These are phyloP conservation scores for Mycena haematopus DNA, from an alignment of 768 basidiomycete genomes.

Conservation along the genomic window DNA sequence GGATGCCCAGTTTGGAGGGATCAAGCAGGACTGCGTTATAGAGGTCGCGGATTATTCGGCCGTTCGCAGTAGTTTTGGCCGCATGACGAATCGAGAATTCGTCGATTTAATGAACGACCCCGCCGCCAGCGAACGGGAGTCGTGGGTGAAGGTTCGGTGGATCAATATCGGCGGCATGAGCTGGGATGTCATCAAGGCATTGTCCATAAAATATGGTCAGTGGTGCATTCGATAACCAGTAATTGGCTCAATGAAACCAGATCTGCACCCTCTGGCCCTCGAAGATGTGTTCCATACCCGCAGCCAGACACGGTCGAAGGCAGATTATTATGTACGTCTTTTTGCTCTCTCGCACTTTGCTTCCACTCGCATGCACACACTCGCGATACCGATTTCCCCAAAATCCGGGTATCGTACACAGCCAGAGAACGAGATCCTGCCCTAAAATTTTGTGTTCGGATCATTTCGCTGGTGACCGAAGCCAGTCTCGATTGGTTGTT, in stretches of 20 bases:
- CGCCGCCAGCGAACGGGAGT: constrained; percentile 34
- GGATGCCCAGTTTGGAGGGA: constrained; percentile 40
- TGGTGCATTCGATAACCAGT: not conserved
- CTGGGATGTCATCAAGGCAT: constrained; percentile 23
- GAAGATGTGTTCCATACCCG: constrained; percentile 51
- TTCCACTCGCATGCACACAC: too few species aligned
- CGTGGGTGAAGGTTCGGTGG: constrained; percentile 50
- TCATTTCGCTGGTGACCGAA: not conserved
- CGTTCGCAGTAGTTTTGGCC: constrained; percentile 48
- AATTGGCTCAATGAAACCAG: constrained; percentile 33
- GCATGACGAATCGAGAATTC: constrained; percentile 59
- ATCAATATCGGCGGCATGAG: constrained; percentile 26
- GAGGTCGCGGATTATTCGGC: constrained; percentile 66
- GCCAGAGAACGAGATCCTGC: constrained; percentile 1
- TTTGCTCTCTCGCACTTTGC: too few species aligned
- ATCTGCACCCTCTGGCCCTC: constrained; percentile 56
- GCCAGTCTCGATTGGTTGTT: too few species aligned
- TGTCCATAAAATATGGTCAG: constrained; percentile 23
- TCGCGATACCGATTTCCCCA: too few species aligned
- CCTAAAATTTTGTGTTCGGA: not conserved
- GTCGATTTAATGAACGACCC: constrained; percentile 48
- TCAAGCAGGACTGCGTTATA: constrained; percentile 64
- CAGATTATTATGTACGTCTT: constrained; percentile 35
- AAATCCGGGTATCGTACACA: too few species aligned
- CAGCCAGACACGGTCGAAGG: constrained; percentile 34